Conservation (phyloP, 345 rosid species). For the Pugionium cornutum region DNA sequence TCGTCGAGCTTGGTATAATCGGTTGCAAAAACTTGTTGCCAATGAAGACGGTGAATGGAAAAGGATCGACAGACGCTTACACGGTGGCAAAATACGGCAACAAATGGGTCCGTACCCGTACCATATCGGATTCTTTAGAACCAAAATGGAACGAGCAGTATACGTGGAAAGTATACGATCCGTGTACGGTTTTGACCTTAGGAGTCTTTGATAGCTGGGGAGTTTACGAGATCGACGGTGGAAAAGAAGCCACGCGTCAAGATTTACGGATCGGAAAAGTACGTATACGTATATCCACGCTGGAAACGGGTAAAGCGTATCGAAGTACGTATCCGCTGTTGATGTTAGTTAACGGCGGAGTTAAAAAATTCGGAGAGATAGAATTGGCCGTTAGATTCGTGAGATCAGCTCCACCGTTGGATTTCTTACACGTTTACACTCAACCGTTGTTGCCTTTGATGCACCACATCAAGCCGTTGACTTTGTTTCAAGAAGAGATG, state of each 20-base stretch:
- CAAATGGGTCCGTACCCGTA: slow-evolving; percentile 91
- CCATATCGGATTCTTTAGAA: slow-evolving; percentile 64
- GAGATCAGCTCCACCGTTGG: slow-evolving; percentile 62
- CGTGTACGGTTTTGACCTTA: slow-evolving; percentile 71
- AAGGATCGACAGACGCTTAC: slow-evolving; percentile 74
- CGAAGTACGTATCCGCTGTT: slow-evolving; percentile 61
- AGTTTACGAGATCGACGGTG: slow-evolving; percentile 45
- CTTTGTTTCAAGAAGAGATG: slow-evolving; percentile 45
- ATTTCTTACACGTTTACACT: slow-evolving; percentile 80
- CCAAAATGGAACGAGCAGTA: slow-evolving; percentile 97
- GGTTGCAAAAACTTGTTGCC: slow-evolving; percentile 79
- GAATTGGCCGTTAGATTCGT: slow-evolving; percentile 72
- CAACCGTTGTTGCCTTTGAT: slow-evolving; percentile 76
- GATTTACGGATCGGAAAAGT: slow-evolving; percentile 74
- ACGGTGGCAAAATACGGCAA: slow-evolving; percentile 84
- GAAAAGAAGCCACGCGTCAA: slow-evolving; percentile 50
- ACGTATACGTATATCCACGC: slow-evolving; percentile 68
- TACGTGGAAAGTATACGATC: slow-evolving; percentile 86
- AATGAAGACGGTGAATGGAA: slow-evolving; percentile 65
- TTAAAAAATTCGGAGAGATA: slow-evolving; percentile 72
- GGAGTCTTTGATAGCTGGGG: slow-evolving; percentile 83
- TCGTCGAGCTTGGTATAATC: slow-evolving; percentile 75
- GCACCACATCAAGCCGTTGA: slow-evolving; percentile 78
- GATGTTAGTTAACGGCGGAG: slow-evolving; percentile 55
- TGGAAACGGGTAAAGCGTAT: slow-evolving; percentile 69